phyloP scores from a whole-genome alignment of 23 red algal genomes.

The Gracilariopsis chorda region DNA sequence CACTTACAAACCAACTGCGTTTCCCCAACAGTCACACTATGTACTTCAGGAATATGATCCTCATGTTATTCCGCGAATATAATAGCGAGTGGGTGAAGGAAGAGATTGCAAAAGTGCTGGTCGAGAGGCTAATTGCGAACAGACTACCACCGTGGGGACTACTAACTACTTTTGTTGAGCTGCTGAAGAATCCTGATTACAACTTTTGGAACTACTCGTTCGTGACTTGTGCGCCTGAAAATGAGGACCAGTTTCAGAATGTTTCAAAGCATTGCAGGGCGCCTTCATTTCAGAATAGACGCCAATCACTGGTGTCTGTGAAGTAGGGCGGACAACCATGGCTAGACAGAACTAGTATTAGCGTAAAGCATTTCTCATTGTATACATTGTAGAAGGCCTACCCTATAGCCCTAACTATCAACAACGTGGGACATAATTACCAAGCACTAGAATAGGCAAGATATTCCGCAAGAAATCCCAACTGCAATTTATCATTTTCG shows the following conservation, averaged over 20 bases:
- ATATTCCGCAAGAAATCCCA: too few relatives aligned
- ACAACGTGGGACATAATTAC: too few relatives aligned
- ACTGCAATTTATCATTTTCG: too few relatives aligned
- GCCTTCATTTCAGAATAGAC: constrained; percentile 34
- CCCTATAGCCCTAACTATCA: too few relatives aligned
- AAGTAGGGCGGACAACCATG: not conserved
- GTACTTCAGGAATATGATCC: constrained; percentile 84
- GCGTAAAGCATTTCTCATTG: too few relatives aligned
- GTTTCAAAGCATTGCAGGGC: constrained; percentile 87
- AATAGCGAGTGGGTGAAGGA: constrained; percentile 80
- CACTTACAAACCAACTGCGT: constrained; percentile 88
- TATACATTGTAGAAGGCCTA: too few relatives aligned
- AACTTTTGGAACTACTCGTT: constrained; percentile 93
- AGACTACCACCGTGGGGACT: constrained; percentile 98
- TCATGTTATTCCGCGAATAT: constrained; percentile 82
- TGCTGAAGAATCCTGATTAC: constrained; percentile 91
- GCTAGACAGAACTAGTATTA: too few relatives aligned
- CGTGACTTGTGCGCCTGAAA: constrained; percentile 86
- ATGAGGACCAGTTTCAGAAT: constrained; percentile 82
- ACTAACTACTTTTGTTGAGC: constrained; percentile 92
- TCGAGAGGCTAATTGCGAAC: constrained; percentile 93
- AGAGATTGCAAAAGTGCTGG: constrained; percentile 85
- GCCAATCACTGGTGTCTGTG: not conserved
- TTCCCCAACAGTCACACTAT: constrained; percentile 94
- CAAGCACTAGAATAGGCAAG: too few relatives aligned